Base-by-base conservation (phyloP, 176 grass and related monocot species). In the Stipa capillata region DNA sequence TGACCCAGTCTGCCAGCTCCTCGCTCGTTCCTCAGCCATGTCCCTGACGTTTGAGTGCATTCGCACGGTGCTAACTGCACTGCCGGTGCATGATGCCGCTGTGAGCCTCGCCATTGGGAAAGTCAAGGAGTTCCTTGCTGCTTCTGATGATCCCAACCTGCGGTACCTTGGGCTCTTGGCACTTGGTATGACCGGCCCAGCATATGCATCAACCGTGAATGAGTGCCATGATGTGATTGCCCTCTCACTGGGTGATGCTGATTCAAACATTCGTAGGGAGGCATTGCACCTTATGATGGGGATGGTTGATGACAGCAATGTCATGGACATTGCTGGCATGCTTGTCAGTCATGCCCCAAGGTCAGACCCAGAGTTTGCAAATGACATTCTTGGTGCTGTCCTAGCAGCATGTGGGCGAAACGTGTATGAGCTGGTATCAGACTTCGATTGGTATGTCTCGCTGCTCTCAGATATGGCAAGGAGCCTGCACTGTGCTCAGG, bases 401-500 rank as follows among this genome's bases (percentile, higher is more conserved):
- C 85, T 98, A 8, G 59, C 67, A 45, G 79, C 80, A 50, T 98
- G 96, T 65, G 77, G 89, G 56, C 87, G 50, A 27, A 85, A 95
- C 9, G 71, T 92, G 5, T 98, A 98, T 78, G 96, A 94, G 54
- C 79, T 98, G 62, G 85, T 98, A 17, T 42, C 71, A 31, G 96
- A 98, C 82, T 98, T 98, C 24, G 96, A 94, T 78, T 93, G 96
- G 92, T 98, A 98, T 56, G 83, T 89, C 20, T 92, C 83, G 0
- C 86, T 98, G 11, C 85, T 98, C 1, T 54, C 32, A 10, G 88
- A 94, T 57, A 93, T 98, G 92, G 87, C 84, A 31, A 93, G 92
- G 78, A 89, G 81, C 41, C 83, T 85, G 25, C 89, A 98, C 40
- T 92, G 92, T 83, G 73, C 44, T 20, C 78, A 89, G 28, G 96